Conservation (phyloP, 1,284 basidiomycete species). For the Cutaneotrichosporon arboriforme region DNA sequence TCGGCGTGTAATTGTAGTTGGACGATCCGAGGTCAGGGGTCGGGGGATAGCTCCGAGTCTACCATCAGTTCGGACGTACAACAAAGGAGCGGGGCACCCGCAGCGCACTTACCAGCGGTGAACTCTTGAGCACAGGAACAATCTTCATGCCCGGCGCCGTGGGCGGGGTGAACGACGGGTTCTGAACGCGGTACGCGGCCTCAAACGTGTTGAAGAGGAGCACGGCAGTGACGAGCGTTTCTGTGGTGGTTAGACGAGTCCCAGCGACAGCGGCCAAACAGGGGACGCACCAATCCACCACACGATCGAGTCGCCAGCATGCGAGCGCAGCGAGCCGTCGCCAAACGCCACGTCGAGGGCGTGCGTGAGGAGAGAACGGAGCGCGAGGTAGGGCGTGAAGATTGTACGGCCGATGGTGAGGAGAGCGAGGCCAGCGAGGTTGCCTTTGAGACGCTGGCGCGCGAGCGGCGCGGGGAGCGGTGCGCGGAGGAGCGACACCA, state of each 20-base stretch:
- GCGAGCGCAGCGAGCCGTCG: neutral
- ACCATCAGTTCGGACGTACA: neutral
- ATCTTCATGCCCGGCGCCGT: conserved; percentile 9
- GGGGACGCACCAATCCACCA: conserved; percentile 20
- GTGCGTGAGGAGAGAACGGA: conserved; percentile 22
- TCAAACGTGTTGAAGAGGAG: conserved; percentile 32
- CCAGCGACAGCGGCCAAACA: too few relatives aligned
- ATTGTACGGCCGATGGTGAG: conserved; percentile 18
- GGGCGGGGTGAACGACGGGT: conserved; percentile 28
- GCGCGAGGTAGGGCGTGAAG: conserved; percentile 33
- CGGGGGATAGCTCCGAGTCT: conserved; percentile 12
- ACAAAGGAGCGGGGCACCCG: neutral
- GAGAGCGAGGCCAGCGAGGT: conserved; percentile 33
- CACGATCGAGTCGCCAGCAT: conserved; percentile 2
- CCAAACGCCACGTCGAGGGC: conserved; percentile 19
- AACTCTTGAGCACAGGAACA: conserved; percentile 25
- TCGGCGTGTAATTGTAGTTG: conserved; percentile 2
- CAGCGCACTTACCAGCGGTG: conserved; percentile 32
- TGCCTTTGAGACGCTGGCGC: conserved; percentile 34
- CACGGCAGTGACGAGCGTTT: conserved; percentile 22
- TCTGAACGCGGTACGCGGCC: conserved; percentile 28
- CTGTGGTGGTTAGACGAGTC: conserved; percentile 15
- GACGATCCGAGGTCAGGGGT: conserved; percentile 6
- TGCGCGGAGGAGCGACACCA: conserved; percentile 1
- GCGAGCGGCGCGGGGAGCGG: conserved; percentile 27